Evolutionary conservation across 441 rosid genomes (phyloP), one percentile per base, ranked within the genome.

Genomic region (Corymbia citriodora): DNA sequence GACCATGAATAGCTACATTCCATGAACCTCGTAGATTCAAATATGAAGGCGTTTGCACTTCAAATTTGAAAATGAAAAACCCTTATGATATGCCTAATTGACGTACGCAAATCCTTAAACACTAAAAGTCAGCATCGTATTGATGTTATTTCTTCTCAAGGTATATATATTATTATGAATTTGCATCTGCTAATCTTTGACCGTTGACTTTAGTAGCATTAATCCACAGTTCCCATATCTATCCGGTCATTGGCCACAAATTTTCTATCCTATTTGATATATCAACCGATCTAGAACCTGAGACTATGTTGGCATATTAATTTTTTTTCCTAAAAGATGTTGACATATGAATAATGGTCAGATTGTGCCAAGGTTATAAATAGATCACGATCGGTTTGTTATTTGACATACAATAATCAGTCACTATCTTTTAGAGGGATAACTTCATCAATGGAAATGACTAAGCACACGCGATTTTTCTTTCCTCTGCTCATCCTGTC

Each of bases 401-500:
- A 1, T 21, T 21, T 40, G n/a, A 21, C 85, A 21, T 1, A 74
- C 16, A 23, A 21, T 27, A 74, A 74, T 74, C 82, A 10, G 19
- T 36, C 85, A 25, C 21, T 40, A 74, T 74, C 85, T 74, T 21
- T 40, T 40, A 25, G 52, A 74, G 50, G 3, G 27, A 45, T 4
- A 23, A 21, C 40, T 15, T 23, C 87, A 53, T 10, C n/a, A 11
- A 85, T 61, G 61, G 63, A 65, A 87, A 50, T 85, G 65, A 68
- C 17, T 45, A 86, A 16, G 72, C 90, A 18, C 36, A 45, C 87
- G 29, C 36, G 2, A n/a, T 82, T 0, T 83, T 72, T 86, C 65
- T 49, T 31, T 52, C 87, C 53, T 86, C 85, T 90, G 19, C 82
- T 90, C 59, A 63, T 70, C 31, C 91, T 90, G 68, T 65, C 29